phyloP scores from a whole-genome alignment of 768 basidiomycete species.

The Amanita fuliginea region DNA sequence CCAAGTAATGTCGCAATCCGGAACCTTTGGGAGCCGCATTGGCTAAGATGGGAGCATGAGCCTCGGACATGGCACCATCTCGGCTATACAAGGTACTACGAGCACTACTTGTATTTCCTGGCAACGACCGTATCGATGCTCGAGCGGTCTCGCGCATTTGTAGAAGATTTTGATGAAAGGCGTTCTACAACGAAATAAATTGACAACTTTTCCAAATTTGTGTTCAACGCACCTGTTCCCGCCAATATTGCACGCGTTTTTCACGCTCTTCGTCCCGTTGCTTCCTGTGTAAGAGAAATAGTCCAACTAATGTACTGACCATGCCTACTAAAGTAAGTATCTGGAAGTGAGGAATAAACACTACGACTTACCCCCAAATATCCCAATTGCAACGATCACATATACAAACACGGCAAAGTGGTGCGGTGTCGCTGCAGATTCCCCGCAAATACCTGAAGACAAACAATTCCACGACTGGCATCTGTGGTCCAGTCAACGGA shows the following conservation, averaged over 20 bases:
- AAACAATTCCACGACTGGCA: slow-evolving; percentile 72
- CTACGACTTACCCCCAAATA: slow-evolving; percentile 52
- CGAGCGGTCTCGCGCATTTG: slow-evolving; percentile 72
- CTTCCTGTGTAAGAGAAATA: slow-evolving; percentile 63
- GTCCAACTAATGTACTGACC: slow-evolving; percentile 51
- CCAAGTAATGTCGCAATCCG: slow-evolving; percentile 42
- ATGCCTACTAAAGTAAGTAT: slow-evolving; percentile 40
- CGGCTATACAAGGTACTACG: slow-evolving; percentile 40
- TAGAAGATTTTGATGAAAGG: slow-evolving; percentile 70
- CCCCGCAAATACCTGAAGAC: slow-evolving; percentile 48
- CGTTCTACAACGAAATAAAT: slow-evolving; percentile 33
- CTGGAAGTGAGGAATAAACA: neutral
- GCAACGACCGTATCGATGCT: slow-evolving; percentile 49
- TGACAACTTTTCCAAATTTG: neutral
- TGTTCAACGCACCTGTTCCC: slow-evolving; percentile 54
- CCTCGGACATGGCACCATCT: slow-evolving; percentile 38
- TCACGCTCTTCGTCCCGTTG: slow-evolving; percentile 69
- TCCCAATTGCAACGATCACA: slow-evolving; percentile 55
- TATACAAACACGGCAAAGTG: slow-evolving; percentile 65
- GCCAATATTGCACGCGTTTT: slow-evolving; percentile 83
- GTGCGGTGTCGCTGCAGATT: slow-evolving; percentile 44
- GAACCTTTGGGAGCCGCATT: slow-evolving; percentile 38
- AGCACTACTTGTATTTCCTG: slow-evolving; percentile 32
- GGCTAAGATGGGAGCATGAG: slow-evolving; percentile 40
- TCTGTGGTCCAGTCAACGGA: slow-evolving; percentile 22